These are phyloP conservation scores for Epichloe baconii DNA, from an alignment of 2,329 filamentous ascomycete genomes.

Conservation along the genomic window DNA sequence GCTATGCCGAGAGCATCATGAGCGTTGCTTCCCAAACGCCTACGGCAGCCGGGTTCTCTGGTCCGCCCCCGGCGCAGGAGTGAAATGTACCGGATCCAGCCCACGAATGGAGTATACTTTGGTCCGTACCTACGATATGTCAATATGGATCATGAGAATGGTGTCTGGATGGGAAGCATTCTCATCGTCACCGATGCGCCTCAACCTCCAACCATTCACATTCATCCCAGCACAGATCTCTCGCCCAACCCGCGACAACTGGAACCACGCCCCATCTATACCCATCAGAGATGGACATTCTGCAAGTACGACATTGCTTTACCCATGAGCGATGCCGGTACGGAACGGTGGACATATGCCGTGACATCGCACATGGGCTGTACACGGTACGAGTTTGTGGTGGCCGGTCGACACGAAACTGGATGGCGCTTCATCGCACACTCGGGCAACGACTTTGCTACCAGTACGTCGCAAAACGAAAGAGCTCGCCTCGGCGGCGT, in stretches of 20 bases:
- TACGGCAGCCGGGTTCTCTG: slow-evolving; percentile 69
- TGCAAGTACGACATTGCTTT: slow-evolving; percentile 89
- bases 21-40: slow-evolving; percentile 65
- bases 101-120: slow-evolving; percentile 96
- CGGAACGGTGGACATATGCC: slow-evolving; percentile 91
- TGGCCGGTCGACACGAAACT: slow-evolving; percentile 78
- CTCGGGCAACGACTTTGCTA: slow-evolving; percentile 89
- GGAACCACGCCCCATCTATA: slow-evolving; percentile 67
- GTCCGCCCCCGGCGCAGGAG: slow-evolving; percentile 80
- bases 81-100: slow-evolving; percentile 86
- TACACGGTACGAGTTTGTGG: slow-evolving; percentile 94
- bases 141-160: slow-evolving; percentile 91
- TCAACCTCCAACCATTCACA: slow-evolving; percentile 89
- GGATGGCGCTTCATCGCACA: slow-evolving; percentile 95
- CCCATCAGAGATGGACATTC: slow-evolving; percentile 89
- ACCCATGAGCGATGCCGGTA: slow-evolving; percentile 71
- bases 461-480: slow-evolving; percentile 77
- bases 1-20: slow-evolving; percentile 76
- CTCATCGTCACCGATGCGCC: slow-evolving; percentile 82
- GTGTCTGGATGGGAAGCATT: slow-evolving; percentile 86
- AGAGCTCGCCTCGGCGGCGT: slow-evolving; percentile 75
- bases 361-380: slow-evolving; percentile 94
- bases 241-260: slow-evolving; percentile 87
- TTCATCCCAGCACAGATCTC: slow-evolving; percentile 79
- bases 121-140: slow-evolving; percentile 90